These are phyloP conservation scores for Pestalotiopsis sp. DNA, from an alignment of 2,329 filamentous ascomycete species.

Conservation along the genomic window DNA sequence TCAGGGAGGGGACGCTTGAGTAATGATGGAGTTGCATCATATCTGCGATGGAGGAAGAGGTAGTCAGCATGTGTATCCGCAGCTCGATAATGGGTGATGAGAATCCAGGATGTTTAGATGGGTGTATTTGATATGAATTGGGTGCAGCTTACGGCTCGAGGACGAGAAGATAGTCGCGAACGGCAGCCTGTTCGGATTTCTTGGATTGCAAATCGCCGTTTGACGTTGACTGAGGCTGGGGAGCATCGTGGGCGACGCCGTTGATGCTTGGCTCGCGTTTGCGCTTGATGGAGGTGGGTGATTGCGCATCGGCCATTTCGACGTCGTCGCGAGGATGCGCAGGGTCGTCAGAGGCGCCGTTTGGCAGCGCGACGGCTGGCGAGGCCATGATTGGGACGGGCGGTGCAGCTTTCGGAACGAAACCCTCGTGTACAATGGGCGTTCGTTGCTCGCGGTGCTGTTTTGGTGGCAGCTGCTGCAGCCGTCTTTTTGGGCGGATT, in stretches of 20 bases:
- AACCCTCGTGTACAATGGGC: neutral
- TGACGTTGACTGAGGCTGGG: conserved; percentile 14
- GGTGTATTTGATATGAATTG: neutral
- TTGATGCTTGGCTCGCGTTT: conserved; percentile 32
- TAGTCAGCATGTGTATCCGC: neutral
- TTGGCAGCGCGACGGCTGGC: conserved; percentile 29
- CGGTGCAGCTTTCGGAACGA: neutral
- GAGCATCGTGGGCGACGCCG: conserved; percentile 22
- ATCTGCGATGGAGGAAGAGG: conserved; percentile 38
- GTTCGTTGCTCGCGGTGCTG: neutral
- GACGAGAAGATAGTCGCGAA: conserved; percentile 31
- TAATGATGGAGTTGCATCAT: conserved; percentile 57
- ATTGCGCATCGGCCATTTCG: conserved; percentile 14
- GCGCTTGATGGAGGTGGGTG: conserved; percentile 27
- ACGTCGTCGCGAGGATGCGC: conserved; percentile 19
- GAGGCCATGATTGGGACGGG: conserved; percentile 29
- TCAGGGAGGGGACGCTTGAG: conserved; percentile 56
- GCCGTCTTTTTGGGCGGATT: neutral
- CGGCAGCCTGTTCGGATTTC: conserved; percentile 8
- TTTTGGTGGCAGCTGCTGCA: neutral
- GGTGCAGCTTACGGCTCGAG: conserved; percentile 29
- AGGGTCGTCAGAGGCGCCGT: conserved; percentile 26
- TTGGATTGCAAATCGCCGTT: conserved; percentile 22
- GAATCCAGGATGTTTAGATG: neutral
- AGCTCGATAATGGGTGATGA: neutral